A percentile compares a stretch with the other conserved stretches of the same genome.
Conservation (phyloP, 225 moss, liverwort and hornwort species). For the Straminergon stramineum region DNA sequence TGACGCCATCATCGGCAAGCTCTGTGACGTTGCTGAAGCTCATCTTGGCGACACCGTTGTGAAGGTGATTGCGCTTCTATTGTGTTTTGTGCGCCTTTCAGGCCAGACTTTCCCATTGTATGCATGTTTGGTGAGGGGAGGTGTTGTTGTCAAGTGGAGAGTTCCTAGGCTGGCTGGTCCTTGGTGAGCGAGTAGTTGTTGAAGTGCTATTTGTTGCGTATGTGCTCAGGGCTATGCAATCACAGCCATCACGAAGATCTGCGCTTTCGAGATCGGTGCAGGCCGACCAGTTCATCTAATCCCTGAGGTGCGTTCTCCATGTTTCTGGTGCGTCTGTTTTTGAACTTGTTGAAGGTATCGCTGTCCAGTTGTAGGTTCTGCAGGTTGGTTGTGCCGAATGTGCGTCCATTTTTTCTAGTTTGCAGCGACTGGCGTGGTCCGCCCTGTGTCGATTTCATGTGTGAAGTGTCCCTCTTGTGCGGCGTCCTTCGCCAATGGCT, state of each 20-base stretch:
- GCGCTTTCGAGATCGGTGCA: constrained; percentile 70
- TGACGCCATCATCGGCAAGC: constrained; percentile 76
- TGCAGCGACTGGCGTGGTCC: neutral
- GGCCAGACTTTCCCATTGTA: neutral
- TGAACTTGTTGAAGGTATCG: neutral
- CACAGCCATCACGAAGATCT: constrained; percentile 87
- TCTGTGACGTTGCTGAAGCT: constrained; percentile 89
- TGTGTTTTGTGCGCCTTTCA: neutral
- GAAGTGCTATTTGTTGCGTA: neutral
- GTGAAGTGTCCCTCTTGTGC: neutral
- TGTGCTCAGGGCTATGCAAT: constrained; percentile 72
- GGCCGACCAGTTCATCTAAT: constrained; percentile 62
- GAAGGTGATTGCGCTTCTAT: constrained; percentile 29
- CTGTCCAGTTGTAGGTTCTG: neutral
- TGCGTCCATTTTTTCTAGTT: neutral
- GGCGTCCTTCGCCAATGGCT: neutral
- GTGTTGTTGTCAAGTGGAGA: neutral
- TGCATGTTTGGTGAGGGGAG: neutral
- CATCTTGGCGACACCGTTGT: constrained; percentile 79
- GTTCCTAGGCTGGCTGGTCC: neutral
- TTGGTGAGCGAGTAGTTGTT: neutral
- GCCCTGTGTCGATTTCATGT: neutral
- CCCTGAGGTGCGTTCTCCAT: constrained; percentile 46
- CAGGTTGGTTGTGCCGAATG: neutral
- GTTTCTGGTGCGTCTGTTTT: neutral